Evolutionary conservation across 2,329 filamentous ascomycete species (phyloP).

Genomic region (Lasiodiplodia hormozganensis): DNA sequence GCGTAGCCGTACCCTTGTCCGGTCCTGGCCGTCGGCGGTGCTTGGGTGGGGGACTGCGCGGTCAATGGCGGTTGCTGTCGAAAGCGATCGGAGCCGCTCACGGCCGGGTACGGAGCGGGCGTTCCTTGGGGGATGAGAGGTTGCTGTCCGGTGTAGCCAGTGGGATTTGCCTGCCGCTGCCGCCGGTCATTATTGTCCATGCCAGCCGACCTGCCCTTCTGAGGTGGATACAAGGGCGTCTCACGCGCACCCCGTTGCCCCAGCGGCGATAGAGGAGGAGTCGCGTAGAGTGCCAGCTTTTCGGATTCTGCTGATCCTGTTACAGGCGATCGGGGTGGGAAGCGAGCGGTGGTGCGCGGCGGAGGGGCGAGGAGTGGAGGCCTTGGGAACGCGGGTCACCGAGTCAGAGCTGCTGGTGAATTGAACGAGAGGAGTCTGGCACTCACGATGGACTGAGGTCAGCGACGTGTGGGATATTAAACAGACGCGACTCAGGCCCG

Average conservation of each 20-base stretch:
- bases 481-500: constrained; percentile 37
- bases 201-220: constrained; percentile 62
- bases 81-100: constrained; percentile 56
- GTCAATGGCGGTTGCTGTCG: constrained; percentile 55
- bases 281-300: constrained; percentile 72
- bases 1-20: constrained; percentile 57
- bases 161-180: constrained; percentile 77
- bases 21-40: constrained; percentile 47
- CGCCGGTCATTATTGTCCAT: constrained; percentile 82
- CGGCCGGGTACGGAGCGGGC: constrained; percentile 51
- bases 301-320: constrained; percentile 42
- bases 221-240: constrained; percentile 63
- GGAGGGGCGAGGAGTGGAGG: constrained; percentile 23
- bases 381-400: constrained; percentile 23
- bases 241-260: constrained; percentile 66
- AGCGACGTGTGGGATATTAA: constrained; percentile 44
- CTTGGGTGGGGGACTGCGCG: constrained; percentile 49
- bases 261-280: constrained; percentile 69
- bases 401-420: constrained; percentile 31
- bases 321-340: constrained; percentile 25
- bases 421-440: constrained; percentile 32
- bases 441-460: constrained; percentile 41
- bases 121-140: constrained; percentile 52
- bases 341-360: constrained; percentile 26
- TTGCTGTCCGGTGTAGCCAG: constrained; percentile 64